phyloP scores from a whole-genome alignment of 306 rosid genomes.

The Senna tora region DNA sequence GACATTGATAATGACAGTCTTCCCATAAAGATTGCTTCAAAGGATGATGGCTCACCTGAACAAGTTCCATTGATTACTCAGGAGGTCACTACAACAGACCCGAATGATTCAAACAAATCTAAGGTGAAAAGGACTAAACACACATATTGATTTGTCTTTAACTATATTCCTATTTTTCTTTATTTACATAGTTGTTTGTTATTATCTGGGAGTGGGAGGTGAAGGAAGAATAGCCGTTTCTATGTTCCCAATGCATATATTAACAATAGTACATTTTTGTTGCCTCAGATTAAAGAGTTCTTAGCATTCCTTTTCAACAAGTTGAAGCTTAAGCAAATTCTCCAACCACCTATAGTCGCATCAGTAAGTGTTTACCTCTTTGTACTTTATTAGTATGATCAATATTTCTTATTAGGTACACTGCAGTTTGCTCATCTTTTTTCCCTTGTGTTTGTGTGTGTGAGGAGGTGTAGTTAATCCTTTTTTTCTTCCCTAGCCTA shows the following conservation, averaged over 20 bases:
- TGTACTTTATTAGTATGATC: background rate
- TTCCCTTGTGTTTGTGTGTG: constrained; percentile 1
- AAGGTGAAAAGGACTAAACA: constrained; percentile 55
- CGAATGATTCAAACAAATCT: constrained; percentile 42
- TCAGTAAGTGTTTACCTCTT: background rate
- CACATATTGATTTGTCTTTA: background rate
- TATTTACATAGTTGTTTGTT: background rate
- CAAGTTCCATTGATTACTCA: constrained; percentile 70
- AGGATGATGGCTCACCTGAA: constrained; percentile 44
- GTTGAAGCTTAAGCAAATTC: background rate
- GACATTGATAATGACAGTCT: constrained; percentile 55
- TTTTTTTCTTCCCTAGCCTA: background rate
- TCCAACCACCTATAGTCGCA: constrained; percentile 23
- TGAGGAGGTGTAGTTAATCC: constrained; percentile 8
- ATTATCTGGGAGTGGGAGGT: background rate
- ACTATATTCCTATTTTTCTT: background rate
- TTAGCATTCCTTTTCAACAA: background rate
- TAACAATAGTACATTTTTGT: background rate
- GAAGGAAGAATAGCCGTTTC: background rate
- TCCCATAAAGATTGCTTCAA: constrained; percentile 51
- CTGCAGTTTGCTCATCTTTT: background rate
- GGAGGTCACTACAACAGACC: constrained; percentile 38
- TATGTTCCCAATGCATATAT: background rate
- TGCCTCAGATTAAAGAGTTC: constrained; percentile 5
- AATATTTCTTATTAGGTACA: background rate